phyloP scores from a whole-genome alignment of 164 flowering plant genomes.

The Chimonanthus praecox region DNA sequence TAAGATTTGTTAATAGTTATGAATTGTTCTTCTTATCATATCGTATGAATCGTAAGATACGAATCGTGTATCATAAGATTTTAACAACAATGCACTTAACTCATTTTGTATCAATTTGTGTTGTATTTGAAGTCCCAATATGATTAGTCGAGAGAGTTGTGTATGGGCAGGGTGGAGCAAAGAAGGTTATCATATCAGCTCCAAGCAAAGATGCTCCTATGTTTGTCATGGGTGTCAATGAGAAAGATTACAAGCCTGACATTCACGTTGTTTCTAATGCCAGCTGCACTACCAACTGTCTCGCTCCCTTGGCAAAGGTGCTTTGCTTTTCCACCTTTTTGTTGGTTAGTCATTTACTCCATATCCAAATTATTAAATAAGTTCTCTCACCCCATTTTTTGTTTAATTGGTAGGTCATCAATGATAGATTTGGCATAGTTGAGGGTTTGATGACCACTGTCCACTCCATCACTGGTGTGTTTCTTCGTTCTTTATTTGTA shows the following conservation, averaged over 20 bases:
- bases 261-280: constrained; percentile 87
- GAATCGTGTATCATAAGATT: too few species aligned
- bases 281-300: constrained; percentile 95
- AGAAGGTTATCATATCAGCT: constrained; percentile 93
- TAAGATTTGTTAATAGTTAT: too few species aligned
- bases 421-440: constrained; percentile 83
- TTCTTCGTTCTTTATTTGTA: neutral
- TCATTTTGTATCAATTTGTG: neutral
- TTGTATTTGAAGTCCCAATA: neutral
- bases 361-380: neutral
- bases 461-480: constrained; percentile 72
- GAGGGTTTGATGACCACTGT: constrained; percentile 98
- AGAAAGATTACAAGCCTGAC: constrained; percentile 69
- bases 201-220: constrained; percentile 97
- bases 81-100: neutral
- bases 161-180: constrained; percentile 76
- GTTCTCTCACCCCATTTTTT: too few species aligned
- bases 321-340: neutral
- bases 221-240: constrained; percentile 96
- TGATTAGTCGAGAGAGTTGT: neutral
- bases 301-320: constrained; percentile 93
- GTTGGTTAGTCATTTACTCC: neutral
- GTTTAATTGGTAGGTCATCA: constrained; percentile 30
- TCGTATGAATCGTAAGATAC: too few species aligned
- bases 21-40: too few species aligned